Percentiles rank a stretch among this genome's conserved stretches.
phyloP scores from a whole-genome alignment of 257 asterid genomes.

The Orobanche coerulescens region DNA sequence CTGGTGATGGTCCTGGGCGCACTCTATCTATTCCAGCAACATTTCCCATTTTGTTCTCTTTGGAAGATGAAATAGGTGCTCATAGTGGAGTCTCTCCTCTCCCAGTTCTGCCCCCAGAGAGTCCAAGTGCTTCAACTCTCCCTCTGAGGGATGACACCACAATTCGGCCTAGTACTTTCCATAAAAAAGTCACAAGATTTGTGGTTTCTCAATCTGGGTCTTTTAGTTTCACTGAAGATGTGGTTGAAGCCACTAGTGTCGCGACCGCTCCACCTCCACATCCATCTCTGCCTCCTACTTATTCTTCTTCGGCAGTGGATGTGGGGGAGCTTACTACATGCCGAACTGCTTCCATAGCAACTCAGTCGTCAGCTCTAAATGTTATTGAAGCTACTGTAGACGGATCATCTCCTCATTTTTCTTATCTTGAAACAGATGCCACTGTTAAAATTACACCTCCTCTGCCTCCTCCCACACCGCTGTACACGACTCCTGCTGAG shows the following conservation, averaged over 20 bases:
- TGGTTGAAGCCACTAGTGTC: conserved; percentile 21
- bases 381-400: conserved; percentile 16
- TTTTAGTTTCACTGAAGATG: conserved; percentile 23
- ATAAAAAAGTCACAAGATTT: conserved; percentile 17
- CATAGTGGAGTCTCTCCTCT: conserved; percentile 21
- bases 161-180: conserved; percentile 12
- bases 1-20: conserved; percentile 21
- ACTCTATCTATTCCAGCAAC: conserved; percentile 23
- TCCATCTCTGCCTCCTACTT: conserved; percentile 24
- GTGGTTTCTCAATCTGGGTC: conserved; percentile 19
- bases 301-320: conserved; percentile 22
- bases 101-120: conserved; percentile 19
- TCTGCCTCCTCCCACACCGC: conserved; percentile 5
- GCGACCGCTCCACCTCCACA: conserved; percentile 25
- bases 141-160: conserved; percentile 22
- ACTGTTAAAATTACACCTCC: conserved; percentile 18
- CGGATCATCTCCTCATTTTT: conserved; percentile 24
- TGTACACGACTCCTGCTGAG: neutral
- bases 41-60: conserved; percentile 29
- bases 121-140: conserved; percentile 23
- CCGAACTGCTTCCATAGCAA: conserved; percentile 11
- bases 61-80: conserved; percentile 29
- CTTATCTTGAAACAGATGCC: conserved; percentile 16
- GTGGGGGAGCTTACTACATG: conserved; percentile 13
- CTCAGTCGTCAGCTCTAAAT: conserved; percentile 16